Conservation (phyloP, 805 yeast species). For the Tetrapisispora pingtungensis region DNA sequence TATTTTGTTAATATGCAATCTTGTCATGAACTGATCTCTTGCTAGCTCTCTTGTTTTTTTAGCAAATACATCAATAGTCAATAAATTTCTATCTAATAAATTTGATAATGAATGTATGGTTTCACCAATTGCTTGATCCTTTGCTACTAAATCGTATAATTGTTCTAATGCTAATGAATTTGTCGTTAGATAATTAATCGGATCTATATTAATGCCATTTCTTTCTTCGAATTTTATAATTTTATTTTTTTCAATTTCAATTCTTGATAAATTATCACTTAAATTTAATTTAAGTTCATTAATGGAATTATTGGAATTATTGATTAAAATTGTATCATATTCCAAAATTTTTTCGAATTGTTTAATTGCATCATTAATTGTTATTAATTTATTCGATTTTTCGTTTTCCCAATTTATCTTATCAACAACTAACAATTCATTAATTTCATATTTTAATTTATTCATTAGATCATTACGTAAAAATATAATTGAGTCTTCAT, state of each 20-base stretch:
- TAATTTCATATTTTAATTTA: slow-evolving; percentile 8
- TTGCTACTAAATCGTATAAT: slow-evolving; percentile 39
- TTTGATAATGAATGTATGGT: slow-evolving; percentile 41
- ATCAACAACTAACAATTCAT: slow-evolving; percentile 8
- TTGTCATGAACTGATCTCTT: slow-evolving; percentile 50
- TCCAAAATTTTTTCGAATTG: slow-evolving; percentile 31
- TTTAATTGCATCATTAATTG: slow-evolving; percentile 28
- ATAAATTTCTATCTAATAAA: slow-evolving; percentile 12
- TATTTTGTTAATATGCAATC: slow-evolving; percentile 38
- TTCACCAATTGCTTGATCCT: slow-evolving; percentile 64
- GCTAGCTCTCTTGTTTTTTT: slow-evolving; percentile 44
- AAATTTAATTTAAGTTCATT: background rate
- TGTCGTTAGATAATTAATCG: slow-evolving; percentile 39
- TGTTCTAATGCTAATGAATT: slow-evolving; percentile 50
- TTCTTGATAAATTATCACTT: background rate
- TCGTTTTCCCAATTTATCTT: background rate
- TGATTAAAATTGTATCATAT: slow-evolving; percentile 28
- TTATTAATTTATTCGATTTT: background rate
- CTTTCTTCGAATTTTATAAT: slow-evolving; percentile 8
- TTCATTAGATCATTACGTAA: slow-evolving; percentile 11
- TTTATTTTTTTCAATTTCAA: slow-evolving; percentile 20
- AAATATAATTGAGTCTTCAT: background rate
- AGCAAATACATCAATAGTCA: slow-evolving; percentile 21
- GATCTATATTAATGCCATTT: slow-evolving; percentile 24
- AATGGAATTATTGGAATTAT: slow-evolving; percentile 10